phyloP scores from a whole-genome alignment of 2,329 filamentous ascomycete genomes.

The Xylariomycetidae sp. region DNA sequence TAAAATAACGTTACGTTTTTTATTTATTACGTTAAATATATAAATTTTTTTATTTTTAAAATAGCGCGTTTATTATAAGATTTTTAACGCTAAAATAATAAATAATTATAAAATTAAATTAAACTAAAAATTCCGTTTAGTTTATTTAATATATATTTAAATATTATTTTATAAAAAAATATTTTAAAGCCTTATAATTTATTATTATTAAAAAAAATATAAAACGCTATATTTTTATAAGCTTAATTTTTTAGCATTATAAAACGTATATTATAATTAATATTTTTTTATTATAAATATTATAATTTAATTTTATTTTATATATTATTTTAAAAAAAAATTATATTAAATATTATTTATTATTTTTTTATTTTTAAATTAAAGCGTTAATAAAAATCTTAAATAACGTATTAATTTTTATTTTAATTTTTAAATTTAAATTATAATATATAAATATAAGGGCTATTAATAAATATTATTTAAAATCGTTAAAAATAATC shows the following conservation, averaged over 20 bases:
- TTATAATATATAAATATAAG: not conserved
- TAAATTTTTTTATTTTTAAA: not conserved
- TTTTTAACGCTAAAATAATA: not conserved
- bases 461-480: not conserved
- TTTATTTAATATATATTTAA: not conserved
- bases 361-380: not conserved
- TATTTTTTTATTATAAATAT: slow-evolving; percentile 1
- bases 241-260: not conserved
- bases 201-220: not conserved
- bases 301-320: slow-evolving; percentile 2
- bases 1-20: not conserved
- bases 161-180: not conserved
- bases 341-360: not conserved
- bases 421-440: not conserved
- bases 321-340: not conserved
- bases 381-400: not conserved
- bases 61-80: not conserved
- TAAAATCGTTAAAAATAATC: not conserved
- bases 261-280: not conserved
- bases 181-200: slow-evolving; percentile 1
- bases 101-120: not conserved
- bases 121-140: slow-evolving; percentile 1
- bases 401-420: not conserved
- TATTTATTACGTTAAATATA: slow-evolving; percentile 1
- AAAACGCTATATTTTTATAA: no score